Base-by-base conservation (phyloP, 768 basidiomycete genomes). In the Exsudoporus frostii region DNA sequence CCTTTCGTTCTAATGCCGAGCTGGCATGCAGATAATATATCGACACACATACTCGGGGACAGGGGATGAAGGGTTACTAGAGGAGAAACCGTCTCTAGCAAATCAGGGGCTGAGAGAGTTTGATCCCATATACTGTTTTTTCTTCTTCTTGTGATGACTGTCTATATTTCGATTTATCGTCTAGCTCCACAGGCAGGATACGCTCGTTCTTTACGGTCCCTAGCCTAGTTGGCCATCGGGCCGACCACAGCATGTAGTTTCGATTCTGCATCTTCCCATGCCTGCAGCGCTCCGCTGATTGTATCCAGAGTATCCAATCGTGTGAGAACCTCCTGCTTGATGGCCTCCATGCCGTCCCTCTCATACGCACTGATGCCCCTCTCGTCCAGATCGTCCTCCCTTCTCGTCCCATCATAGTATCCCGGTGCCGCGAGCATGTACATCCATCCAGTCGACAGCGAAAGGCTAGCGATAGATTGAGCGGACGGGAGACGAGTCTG, bases 361-460 rank as follows among this genome's bases (percentile, higher is more conserved):
- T 60, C 64, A 19, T 52, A 42, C 11, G 29, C 46, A 27, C 55
- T 17, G 9, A 64, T 44, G 0, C 53, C 54, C 2, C 24, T 38
- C 19, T 52, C 59, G 8, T 61, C 59, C 29, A 50, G 4, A 15
- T 57, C 51, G 2, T 46, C 55, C 1, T 33, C 46, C 15, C 20
- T 48, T 45, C 55, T 46, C 34, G 46, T 48, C 15, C 69, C 69
- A 15, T 67, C 62, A 27, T 63, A 68, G 43, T 47, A 54, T 7
- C 56, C 65, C 0, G 59, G 57, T 10, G 33, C 51, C 45, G 48
- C 34, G 46, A 71, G 64, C 1, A 51, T 15, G 34, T 39, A 51
- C 55, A 71, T 54, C 48, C 44, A 38, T 39, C 61, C 69, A 5
- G 39, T 55, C 13, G 43, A 55, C 2, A 57, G 29, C 34, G 71